Evolutionary conservation across 345 rosid genomes (phyloP).

Genomic region (Gossypium ekmanianum): DNA sequence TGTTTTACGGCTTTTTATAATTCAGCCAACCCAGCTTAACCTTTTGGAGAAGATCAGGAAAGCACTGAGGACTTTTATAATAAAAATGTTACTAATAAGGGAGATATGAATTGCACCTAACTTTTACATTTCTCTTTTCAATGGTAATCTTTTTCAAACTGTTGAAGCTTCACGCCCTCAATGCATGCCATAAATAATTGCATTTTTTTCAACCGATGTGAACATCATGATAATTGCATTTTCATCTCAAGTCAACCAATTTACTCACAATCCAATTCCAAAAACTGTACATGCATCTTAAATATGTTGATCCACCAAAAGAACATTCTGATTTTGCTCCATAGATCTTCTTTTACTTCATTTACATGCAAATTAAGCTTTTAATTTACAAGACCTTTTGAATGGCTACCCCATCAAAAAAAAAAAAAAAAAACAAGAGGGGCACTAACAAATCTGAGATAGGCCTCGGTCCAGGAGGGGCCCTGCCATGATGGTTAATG

Average conservation of each 20-base stretch:
- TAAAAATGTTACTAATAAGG: background rate
- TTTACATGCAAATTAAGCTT: background rate
- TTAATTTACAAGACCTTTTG: background rate
- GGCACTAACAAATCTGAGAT: slow-evolving; percentile 1
- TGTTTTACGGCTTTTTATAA: no score
- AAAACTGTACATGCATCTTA: background rate
- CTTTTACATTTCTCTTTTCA: background rate
- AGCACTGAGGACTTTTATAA: background rate
- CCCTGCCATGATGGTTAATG: background rate
- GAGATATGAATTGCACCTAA: slow-evolving; percentile 5
- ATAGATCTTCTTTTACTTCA: background rate
- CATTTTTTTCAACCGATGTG: background rate
- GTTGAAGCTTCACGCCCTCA: background rate
- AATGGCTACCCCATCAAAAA: background rate
- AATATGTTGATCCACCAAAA: background rate
- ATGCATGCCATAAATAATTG: background rate
- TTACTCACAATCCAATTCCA: background rate
- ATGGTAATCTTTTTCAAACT: background rate
- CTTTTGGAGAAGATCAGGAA: background rate
- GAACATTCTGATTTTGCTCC: background rate
- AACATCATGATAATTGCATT: background rate
- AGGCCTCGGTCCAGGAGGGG: background rate
- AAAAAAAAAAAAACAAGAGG: background rate
- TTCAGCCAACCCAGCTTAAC: no score
- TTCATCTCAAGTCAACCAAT: background rate